A percentile compares a stretch with the other conserved stretches of the same genome.
phyloP scores from a whole-genome alignment of 176 grass and related monocot species.

The Ensete glaucum region DNA sequence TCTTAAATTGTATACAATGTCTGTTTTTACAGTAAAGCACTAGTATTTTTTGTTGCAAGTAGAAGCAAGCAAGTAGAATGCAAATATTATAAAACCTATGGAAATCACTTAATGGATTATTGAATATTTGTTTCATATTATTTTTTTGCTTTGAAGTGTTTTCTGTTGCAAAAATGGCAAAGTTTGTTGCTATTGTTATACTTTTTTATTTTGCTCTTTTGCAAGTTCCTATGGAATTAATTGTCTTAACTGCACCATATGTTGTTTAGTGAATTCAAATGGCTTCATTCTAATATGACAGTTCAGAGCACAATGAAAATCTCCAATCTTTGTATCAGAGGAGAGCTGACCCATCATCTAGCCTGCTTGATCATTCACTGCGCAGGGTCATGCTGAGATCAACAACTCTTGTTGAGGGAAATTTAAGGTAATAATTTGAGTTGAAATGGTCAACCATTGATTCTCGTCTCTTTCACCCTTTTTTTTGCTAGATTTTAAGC shows the following conservation, averaged over 20 bases:
- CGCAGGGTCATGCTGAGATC: conserved; percentile 71
- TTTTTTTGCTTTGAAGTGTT: not conserved
- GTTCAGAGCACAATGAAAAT: conserved; percentile 71
- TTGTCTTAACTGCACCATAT: conserved; percentile 3
- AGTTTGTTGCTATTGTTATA: not conserved
- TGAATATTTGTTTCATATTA: not conserved
- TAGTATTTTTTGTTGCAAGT: not conserved
- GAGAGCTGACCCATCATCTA: conserved; percentile 25
- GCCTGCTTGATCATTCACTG: conserved; percentile 38
- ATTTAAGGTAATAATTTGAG: conserved; percentile 37
- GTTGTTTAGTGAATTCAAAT: not conserved
- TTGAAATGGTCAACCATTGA: not conserved
- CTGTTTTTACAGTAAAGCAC: not conserved
- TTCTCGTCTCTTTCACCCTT: not conserved
- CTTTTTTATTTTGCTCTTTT: not conserved
- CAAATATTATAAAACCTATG: not conserved
- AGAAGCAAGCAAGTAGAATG: not conserved
- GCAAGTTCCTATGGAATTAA: not conserved
- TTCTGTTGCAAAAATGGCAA: not conserved
- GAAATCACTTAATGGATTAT: not conserved
- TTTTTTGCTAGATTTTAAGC: not conserved
- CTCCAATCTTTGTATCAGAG: conserved; percentile 42
- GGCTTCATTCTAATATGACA: conserved; percentile 25
- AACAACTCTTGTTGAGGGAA: conserved; percentile 56
- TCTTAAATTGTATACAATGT: not conserved